Conservation (phyloP, 805 yeast genomes). For the Yarrowia bubula region DNA sequence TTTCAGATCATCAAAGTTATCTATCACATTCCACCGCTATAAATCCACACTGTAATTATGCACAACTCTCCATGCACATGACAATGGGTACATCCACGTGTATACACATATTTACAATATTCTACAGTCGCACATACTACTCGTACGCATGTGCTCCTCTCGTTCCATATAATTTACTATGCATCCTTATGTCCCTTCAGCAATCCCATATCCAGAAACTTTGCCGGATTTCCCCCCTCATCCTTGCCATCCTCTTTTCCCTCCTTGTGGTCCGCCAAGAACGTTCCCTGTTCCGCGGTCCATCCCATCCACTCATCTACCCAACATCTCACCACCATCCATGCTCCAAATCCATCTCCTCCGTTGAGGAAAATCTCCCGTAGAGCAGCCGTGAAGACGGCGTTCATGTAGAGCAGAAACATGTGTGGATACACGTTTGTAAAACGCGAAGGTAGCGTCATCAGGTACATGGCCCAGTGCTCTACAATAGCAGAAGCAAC, state of each 20-base stretch:
- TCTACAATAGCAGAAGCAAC: slow-evolving; percentile 32
- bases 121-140: too few species aligned
- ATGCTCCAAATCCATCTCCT: slow-evolving; percentile 61
- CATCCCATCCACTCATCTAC: slow-evolving; percentile 68
- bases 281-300: slow-evolving; percentile 52
- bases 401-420: slow-evolving; percentile 53
- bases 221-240: slow-evolving; percentile 4
- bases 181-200: slow-evolving; percentile 20
- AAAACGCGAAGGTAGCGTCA: slow-evolving; percentile 48
- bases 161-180: slow-evolving; percentile 13
- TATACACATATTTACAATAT: neutral
- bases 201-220: slow-evolving; percentile 26
- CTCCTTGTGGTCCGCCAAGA: slow-evolving; percentile 30
- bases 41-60: neutral
- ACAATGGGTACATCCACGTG: neutral
- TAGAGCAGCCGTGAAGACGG: slow-evolving; percentile 56
- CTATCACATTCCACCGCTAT: too few species aligned
- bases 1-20: too few species aligned
- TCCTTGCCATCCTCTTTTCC: slow-evolving; percentile 8
- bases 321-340: slow-evolving; percentile 81
- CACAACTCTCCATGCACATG: too few species aligned
- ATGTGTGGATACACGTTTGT: slow-evolving; percentile 53
- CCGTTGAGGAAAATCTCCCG: slow-evolving; percentile 61
- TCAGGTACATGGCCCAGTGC: slow-evolving; percentile 43
- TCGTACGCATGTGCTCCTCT: too few species aligned